Base-by-base conservation (phyloP, 1,284 basidiomycete genomes). In the Tranzscheliella williamsii region DNA sequence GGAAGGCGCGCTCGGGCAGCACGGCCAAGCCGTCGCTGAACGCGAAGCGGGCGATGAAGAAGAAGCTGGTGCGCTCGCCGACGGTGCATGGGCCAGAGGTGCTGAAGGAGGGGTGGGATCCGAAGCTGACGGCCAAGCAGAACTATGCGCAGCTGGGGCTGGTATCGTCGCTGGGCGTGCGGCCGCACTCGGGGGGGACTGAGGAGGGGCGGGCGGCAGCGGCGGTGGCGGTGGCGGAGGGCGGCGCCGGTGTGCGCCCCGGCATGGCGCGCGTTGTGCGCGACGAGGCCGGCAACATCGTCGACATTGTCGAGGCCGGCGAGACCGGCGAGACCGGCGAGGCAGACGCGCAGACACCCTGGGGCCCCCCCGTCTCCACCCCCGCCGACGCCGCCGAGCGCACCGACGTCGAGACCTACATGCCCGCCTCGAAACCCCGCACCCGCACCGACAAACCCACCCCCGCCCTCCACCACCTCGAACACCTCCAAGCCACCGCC, bases 81-180 rank as follows among this genome's bases (percentile, higher is more conserved):
- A 88, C 87, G 12, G 86, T 96, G 53, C 85, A 86, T 50, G 92
- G 89, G 0, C 89, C 91, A 2, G 87, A 88, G 75, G 81, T 84
- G 15, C 81, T 96, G 46, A 88, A 89, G 73, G 86, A 89, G 37
- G 85, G 85, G 40, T 96, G 93, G 92, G 89, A 95, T 79, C 85
- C 85, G 67, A 83, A 81, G 54, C 91, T 90, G 81, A 98, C 93
- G 6, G 87, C 94, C 21, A 84, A 85, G 65, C 93, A 96, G 84
- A 97, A 96, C 79, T 93, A 92, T 77, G 82, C 85, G 66, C 83
- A 85, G 17, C 81, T 93, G 42, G 90, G 90, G 15, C 82, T 93
- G 22, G 79, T 85, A 8, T 82, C 85, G 1, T 39, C 50, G 17
- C 46, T 72, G 5, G 54, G 41, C 24, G 55, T 47, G 0, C 23